A percentile compares a stretch with the other conserved stretches of the same genome.
These are phyloP conservation scores for Triadica sebifera DNA, from an alignment of 345 rosid species.

Conservation along the genomic window DNA sequence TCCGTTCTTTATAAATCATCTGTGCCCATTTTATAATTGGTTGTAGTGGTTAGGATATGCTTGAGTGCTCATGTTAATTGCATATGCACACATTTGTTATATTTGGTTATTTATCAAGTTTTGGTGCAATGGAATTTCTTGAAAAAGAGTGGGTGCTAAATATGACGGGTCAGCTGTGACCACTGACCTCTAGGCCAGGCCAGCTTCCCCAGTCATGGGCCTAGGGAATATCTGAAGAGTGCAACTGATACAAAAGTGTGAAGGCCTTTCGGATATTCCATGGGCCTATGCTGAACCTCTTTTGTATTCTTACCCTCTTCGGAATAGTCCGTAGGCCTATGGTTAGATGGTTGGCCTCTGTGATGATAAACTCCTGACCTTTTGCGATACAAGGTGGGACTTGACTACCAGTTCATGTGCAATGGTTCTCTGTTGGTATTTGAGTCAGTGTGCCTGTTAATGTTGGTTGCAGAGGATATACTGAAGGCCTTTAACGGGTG, in stretches of 20 bases:
- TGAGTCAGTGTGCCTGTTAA: not conserved
- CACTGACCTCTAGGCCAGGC: too few relatives aligned
- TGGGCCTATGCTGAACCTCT: too few relatives aligned
- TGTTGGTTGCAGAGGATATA: constrained; percentile 60
- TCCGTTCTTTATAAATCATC: not conserved
- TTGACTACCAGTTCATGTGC: not conserved
- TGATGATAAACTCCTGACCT: not conserved
- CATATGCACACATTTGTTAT: not conserved
- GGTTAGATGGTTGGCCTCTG: too few relatives aligned
- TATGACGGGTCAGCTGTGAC: too few relatives aligned
- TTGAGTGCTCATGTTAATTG: not conserved
- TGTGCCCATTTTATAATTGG: not conserved
- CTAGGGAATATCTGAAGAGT: too few relatives aligned
- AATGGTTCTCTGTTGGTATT: not conserved
- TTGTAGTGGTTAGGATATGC: not conserved
- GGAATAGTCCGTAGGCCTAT: too few relatives aligned
- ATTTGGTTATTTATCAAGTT: not conserved
- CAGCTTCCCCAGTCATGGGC: too few relatives aligned
- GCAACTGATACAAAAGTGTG: too few relatives aligned
- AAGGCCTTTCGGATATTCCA: too few relatives aligned
- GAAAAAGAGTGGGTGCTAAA: not conserved
- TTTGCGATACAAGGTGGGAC: not conserved
- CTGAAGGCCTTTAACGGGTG: constrained; percentile 67
- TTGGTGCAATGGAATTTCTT: not conserved
- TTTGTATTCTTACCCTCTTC: too few relatives aligned